Percentiles rank a stretch among this genome's conserved stretches.
Evolutionary conservation across 2,329 filamentous ascomycete genomes (phyloP).

Genomic region (Aspergillus ochraceoroseus): DNA sequence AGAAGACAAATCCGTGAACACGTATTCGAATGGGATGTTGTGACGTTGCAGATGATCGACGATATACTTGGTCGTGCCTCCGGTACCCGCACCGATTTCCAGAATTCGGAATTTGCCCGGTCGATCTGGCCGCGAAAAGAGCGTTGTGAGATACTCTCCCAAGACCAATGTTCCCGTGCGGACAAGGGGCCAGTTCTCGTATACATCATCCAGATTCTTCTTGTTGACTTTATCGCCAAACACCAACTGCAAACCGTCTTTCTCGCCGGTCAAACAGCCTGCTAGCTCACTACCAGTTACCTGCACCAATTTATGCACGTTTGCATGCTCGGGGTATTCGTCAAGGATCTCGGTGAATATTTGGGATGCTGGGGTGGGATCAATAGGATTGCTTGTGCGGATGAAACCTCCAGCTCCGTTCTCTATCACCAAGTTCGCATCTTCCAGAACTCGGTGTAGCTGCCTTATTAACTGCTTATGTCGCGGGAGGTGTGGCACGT

Average conservation of each 20-base stretch:
- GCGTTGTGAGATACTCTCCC: constrained; percentile 26
- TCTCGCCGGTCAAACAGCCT: constrained; percentile 1
- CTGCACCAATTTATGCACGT: neutral
- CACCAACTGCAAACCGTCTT: constrained; percentile 23
- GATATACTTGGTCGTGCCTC: constrained; percentile 34
- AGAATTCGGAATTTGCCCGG: constrained; percentile 35
- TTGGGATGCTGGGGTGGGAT: neutral
- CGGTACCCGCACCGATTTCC: constrained; percentile 38
- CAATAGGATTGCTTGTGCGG: too few species aligned
- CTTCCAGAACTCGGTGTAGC: too few species aligned
- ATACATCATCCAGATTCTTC: constrained; percentile 32
- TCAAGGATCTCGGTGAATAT: neutral
- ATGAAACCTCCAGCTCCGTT: too few species aligned
- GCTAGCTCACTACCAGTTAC: neutral
- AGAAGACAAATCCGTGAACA: constrained; percentile 36
- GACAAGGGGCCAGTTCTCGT: constrained; percentile 34
- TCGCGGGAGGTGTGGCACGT: too few species aligned
- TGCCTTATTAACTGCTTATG: too few species aligned
- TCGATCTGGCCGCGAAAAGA: constrained; percentile 15
- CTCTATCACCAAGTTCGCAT: too few species aligned
- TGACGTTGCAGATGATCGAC: constrained; percentile 22
- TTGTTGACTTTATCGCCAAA: constrained; percentile 34
- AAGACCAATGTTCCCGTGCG: constrained; percentile 30
- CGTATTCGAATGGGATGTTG: constrained; percentile 33
- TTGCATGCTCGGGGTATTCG: neutral